Base-by-base conservation (phyloP, 345 rosid genomes). In the Melaleuca quinquenervia region DNA sequence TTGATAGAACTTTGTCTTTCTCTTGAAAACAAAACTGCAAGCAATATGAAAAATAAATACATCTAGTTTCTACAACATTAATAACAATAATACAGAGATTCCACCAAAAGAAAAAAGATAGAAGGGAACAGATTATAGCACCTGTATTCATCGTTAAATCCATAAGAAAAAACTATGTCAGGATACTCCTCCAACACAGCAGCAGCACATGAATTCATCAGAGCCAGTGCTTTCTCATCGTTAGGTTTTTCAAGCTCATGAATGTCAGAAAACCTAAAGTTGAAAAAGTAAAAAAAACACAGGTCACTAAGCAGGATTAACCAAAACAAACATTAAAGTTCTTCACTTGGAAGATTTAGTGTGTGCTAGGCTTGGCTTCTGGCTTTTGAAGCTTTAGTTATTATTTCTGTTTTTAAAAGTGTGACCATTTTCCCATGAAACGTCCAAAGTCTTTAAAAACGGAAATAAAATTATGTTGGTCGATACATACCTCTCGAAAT, bases 1-100 rank as follows among this genome's bases (percentile, higher is more conserved):
- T 87, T 94, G 96, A 89, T 96, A 95, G 92, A 95, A 95, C 85
- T 90, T 93, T 44, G 97, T 89, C 45, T 92, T 92, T 90, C 92
- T 94, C 95, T 96, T 95, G 89, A 95, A 94, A 78, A 93, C 91
- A 90, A 96, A 96, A 91, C 98, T 96, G 95, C 45, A 82, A 84
- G 76, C 26, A 5, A 88, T 22, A 52, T 52, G 84, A 83, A 83
- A 29, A 32, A 55, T 10, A 52, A 24, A 41, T 27, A 83, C 48
- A 29, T 20, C 44, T 29, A 83, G 45, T 36, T 52, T 83, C n/a
- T 44, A 41, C 60, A 54, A 86, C 53, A 50, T 41, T 53, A 21
- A 74, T 3, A 41, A 14, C 52, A 60, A 36, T 13, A 84, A 14
- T 3, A 49, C 84, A 32, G 53, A 41, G 13, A 41, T 22, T 29